A percentile compares a stretch with the other conserved stretches of the same genome.
Conservation (phyloP, 1,284 basidiomycete genomes). For the Trichosporon faecale region DNA sequence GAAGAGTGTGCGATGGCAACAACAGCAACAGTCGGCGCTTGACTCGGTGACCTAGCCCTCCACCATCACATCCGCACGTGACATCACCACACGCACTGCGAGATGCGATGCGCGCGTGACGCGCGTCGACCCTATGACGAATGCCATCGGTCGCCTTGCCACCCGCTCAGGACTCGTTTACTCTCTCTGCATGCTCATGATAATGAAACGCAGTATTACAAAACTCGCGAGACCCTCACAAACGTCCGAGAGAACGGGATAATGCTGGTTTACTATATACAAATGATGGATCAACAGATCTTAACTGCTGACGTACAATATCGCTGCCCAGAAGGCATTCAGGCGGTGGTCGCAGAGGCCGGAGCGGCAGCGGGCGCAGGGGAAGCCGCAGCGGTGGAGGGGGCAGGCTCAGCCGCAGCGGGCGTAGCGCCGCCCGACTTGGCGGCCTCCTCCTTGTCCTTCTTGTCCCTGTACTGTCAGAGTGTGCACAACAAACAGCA, state of each 20-base stretch:
- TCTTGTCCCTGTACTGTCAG: conserved; percentile 1
- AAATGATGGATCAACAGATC: conserved; percentile 6
- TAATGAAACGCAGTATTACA: not conserved
- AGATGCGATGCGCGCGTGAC: not conserved
- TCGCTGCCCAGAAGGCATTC: not conserved
- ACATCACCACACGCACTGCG: not conserved
- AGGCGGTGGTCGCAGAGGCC: not conserved
- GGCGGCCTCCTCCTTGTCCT: conserved; percentile 8
- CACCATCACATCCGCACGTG: not conserved
- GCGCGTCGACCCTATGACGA: not conserved
- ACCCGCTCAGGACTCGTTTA: not conserved
- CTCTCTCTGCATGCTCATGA: conserved; percentile 10
- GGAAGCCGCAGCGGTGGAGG: not conserved
- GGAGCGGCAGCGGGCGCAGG: not conserved
- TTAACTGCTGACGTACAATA: conserved; percentile 4
- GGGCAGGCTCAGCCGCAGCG: not conserved
- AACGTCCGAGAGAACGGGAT: conserved; percentile 10
- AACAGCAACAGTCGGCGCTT: not conserved
- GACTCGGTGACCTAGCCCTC: not conserved
- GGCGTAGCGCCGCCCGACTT: not conserved
- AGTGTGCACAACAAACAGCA: not conserved
- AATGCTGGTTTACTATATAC: conserved; percentile 10
- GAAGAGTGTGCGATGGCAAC: not conserved
- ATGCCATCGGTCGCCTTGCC: not conserved
- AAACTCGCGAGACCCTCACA: conserved; percentile 8